Percentiles rank a stretch among this genome's conserved stretches.
These are phyloP conservation scores for Mortierella sp. DNA, from an alignment of 371 early-diverging fungal species.

Conservation along the genomic window DNA sequence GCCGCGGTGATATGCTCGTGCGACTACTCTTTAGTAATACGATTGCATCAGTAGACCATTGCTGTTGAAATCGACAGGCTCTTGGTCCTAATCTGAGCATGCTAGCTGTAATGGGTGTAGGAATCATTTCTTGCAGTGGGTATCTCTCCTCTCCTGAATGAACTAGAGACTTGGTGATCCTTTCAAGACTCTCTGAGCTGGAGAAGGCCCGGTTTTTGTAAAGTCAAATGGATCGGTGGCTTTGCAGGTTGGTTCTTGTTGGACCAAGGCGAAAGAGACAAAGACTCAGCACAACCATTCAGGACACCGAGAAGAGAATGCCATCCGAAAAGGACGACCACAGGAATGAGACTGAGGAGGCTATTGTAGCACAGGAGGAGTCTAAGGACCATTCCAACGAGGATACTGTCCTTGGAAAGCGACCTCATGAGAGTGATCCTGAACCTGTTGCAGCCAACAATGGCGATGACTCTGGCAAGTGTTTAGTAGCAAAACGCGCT, in stretches of 20 bases:
- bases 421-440: constrained; percentile 21
- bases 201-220: too few relatives aligned
- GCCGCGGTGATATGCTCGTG: too few relatives aligned
- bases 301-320: constrained; percentile 6
- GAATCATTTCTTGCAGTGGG: too few relatives aligned
- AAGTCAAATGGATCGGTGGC: constrained; percentile 13
- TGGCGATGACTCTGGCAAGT: constrained; percentile 44
- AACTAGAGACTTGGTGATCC: too few relatives aligned
- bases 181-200: background rate
- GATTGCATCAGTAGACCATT: too few relatives aligned
- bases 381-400: background rate
- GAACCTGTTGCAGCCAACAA: constrained; percentile 5
- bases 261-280: too few relatives aligned
- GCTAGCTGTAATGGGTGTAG: too few relatives aligned
- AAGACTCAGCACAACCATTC: too few relatives aligned
- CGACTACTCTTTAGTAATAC: too few relatives aligned
- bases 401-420: constrained; percentile 35
- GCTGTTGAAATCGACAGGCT: too few relatives aligned
- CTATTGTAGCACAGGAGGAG: background rate
- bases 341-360: constrained; percentile 1
- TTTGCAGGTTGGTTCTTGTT: constrained; percentile 8
- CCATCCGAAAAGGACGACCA: constrained; percentile 35
- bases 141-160: too few relatives aligned
- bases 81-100: too few relatives aligned
- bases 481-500: background rate